Evolutionary conservation across 1,284 basidiomycete genomes (phyloP), one percentile per base, ranked within the genome.

Genomic region (Sanguinoderma infundibulare): DNA sequence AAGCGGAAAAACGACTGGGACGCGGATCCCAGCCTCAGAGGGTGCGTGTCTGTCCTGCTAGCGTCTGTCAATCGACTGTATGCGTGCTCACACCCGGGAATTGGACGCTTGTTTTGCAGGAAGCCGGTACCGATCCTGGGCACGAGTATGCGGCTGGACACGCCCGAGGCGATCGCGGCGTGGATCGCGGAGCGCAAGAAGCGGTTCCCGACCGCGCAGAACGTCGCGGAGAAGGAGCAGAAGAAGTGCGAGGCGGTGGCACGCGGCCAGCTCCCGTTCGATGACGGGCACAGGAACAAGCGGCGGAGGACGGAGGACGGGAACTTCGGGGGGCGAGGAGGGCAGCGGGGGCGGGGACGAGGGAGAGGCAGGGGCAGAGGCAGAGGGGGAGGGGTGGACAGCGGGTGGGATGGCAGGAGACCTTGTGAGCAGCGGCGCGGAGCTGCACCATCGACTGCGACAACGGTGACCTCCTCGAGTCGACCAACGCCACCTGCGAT

Each of bases 181-280:
- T 98, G 96, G 96, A 86, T 96, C 56, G 87, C 85, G 32, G 95
- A 98, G 69, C 87, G 96, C 49, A 94, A 86, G 75, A 87, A 86
- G 64, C 86, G 91, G 20, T 98, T 91, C 81, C 96, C 96, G 3
- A 92, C 87, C 15, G 74, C 81, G 15, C 72, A 80, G 52, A 84
- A 87, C 20, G 81, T 94, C 0, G 84, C 85, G 60, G 92, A 96
- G 53, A 96, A 94, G 81, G 89, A 84, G 74, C 81, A 81, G 71
- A 93, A 85, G 73, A 77, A 81, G 35, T 83, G 89, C 59, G 92
- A 95, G 63, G 94, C 94, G 5, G 77, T 87, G 36, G 87, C 87
- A 20, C 84, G 92, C 47, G 95, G 95, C 1, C 90, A 95, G 72
- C 76, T 95, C 34, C 78, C 83, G 39, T 81, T 80, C 1, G 78